phyloP scores from a whole-genome alignment of 768 basidiomycete genomes.

The Phallus indusiatus region DNA sequence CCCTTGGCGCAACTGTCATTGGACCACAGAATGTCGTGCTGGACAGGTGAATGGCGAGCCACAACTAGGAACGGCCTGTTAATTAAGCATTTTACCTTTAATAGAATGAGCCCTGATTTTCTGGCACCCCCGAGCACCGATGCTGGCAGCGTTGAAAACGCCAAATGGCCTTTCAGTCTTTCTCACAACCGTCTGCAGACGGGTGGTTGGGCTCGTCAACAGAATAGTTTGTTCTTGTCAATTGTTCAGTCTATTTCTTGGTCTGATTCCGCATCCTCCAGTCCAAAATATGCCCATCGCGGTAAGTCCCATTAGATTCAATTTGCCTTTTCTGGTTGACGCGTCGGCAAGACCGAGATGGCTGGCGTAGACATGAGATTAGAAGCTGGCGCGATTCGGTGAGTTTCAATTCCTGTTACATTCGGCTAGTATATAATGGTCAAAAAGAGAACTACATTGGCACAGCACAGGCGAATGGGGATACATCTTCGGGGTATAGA shows the following conservation, averaged over 20 bases:
- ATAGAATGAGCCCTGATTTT: slow-evolving; percentile 40
- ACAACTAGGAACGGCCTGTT: no score
- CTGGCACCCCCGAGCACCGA: slow-evolving; percentile 59
- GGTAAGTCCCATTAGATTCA: background rate
- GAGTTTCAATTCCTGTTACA: background rate
- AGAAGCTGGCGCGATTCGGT: slow-evolving; percentile 34
- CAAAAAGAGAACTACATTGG: slow-evolving; percentile 34
- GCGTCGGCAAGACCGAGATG: slow-evolving; percentile 25
- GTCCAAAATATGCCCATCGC: slow-evolving; percentile 33
- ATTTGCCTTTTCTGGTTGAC: background rate
- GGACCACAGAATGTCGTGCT: slow-evolving; percentile 50
- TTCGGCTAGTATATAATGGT: background rate
- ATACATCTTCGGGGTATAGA: slow-evolving; percentile 16
- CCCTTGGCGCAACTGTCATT: slow-evolving; percentile 37
- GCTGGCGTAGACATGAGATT: slow-evolving; percentile 34
- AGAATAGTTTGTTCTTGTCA: slow-evolving; percentile 36
- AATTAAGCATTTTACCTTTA: background rate
- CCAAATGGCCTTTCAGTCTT: slow-evolving; percentile 56
- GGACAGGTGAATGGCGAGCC: slow-evolving; percentile 26
- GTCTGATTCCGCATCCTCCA: slow-evolving; percentile 13
- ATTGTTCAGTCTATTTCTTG: background rate
- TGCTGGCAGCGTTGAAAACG: slow-evolving; percentile 39
- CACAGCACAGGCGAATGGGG: slow-evolving; percentile 28
- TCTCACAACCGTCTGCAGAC: slow-evolving; percentile 50
- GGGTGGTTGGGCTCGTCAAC: slow-evolving; percentile 58